Evolutionary conservation across 1,139 yeast genomes (phyloP), one percentile per base, ranked within the genome.

Genomic region (Debaryomycetaceae sp.): DNA sequence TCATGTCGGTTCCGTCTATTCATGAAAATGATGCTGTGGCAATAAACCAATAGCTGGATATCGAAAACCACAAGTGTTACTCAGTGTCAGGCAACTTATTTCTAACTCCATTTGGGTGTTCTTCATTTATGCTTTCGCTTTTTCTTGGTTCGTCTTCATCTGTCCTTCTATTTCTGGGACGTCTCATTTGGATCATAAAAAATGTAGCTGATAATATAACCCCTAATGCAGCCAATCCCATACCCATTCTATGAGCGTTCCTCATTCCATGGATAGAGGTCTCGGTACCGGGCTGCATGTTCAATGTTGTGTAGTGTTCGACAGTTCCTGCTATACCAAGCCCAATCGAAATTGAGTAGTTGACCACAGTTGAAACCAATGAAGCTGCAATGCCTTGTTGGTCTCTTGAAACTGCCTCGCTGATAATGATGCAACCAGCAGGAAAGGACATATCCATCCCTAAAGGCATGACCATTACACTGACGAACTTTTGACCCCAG

Each of bases 401-500:
- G 22, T 72, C 62, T 39, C 65, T 60, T 0, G 86, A 84, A 31
- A 83, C 67, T n/a, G 70, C 62, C 40, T 73, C 65, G 35, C 79
- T 69, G 34, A 83, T 61, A 36, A 81, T 64, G 44, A 82, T 67
- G 7, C 81, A 72, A 1, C 78, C 84, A 0, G 87, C 79, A 0
- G 88, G 87, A 58, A 81, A 82, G 42, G 83, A 78, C 68, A 78
- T 72, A 56, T 83, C 87, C 84, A 83, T 80, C 0, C 84, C 87
- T 52, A 76, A 72, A 0, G 83, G 76, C 27, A 69, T 69, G n/a
- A 81, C 51, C 2, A 79, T 39, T 34, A 66, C 50, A 3, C 79
- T 62, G 2, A 79, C 73, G 51, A 83, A 80, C 39, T 74, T 68
- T 46, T 76, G 80, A 2, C 74, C 72, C 84, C 84, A 81, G 57